Base-by-base conservation (phyloP, 2,329 filamentous ascomycete species). In the Penicillium brasilianum region DNA sequence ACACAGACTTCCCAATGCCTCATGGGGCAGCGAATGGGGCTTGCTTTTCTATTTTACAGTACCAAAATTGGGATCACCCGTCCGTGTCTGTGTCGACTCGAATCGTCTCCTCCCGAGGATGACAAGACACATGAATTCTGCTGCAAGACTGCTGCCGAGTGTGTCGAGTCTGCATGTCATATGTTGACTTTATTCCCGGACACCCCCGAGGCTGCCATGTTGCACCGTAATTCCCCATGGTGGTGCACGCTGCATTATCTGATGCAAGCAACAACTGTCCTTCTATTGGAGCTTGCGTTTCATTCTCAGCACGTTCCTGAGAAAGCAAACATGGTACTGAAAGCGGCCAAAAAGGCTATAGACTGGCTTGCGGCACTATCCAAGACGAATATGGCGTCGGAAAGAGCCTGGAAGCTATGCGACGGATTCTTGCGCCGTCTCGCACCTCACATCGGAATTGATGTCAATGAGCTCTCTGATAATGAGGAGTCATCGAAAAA, bases 231-330 rank as follows among this genome's bases (percentile, higher is more conserved):
- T 16, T 75, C 76, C 0, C 77, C 77, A 14, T 82, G 80, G 80
- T 81, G 78, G 77, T 78, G 74, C 61, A 73, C 78, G 16, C 68
- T 81, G 14, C 79, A 81, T 61, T 78, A 77, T 55, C 68, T 81
- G 7, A 80, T 81, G 70, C 80, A 81, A 66, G 74, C 80, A 14
- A 74, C 76, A 0, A 77, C 76, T 2, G 72, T 82, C 1, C 71
- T 81, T 20, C 72, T 81, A n/a, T 69, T 81, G 14, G 79, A 81
- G 57, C 71, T 81, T 11, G 71, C 78, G 14, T 80, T 78, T 50
- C 67, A 72, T 30, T 72, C 72, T n/a, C 74, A 79, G 46, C 79
- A 81, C 62, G 77, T 78, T 53, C 78, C 79, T 0, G 75, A 80
- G 52, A 78, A 78, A 54, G 75, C 72, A 1, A 65, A 64, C 1